phyloP scores from a whole-genome alignment of 257 asterid species.

The Petunia secreta region DNA sequence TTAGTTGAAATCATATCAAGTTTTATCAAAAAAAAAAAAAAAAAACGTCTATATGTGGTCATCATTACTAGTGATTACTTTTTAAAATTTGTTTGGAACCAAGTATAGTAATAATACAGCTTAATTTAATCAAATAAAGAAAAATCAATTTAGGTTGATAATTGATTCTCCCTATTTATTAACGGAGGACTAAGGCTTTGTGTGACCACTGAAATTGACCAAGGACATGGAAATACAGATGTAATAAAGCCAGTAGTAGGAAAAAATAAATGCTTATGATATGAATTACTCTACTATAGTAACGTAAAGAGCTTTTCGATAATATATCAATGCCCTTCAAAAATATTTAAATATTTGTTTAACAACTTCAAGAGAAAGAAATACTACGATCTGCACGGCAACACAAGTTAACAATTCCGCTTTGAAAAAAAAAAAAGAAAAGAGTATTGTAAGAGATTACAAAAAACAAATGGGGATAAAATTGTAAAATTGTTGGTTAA shows the following conservation, averaged over 20 bases:
- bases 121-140: neutral
- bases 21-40: neutral
- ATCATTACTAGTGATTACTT: slow-evolving; percentile 16
- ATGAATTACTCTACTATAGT: neutral
- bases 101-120: neutral
- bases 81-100: neutral
- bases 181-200: slow-evolving; percentile 8
- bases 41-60: neutral
- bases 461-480: too few species aligned
- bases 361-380: too few species aligned
- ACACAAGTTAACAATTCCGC: too few species aligned
- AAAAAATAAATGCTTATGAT: neutral
- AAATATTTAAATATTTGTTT: too few species aligned
- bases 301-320: neutral
- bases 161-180: slow-evolving; percentile 16
- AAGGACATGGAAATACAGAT: too few species aligned
- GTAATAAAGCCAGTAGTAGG: neutral
- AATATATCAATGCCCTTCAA: neutral
- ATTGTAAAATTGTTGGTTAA: too few species aligned
- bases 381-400: too few species aligned
- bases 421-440: too few species aligned
- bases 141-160: slow-evolving; percentile 13
- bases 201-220: slow-evolving; percentile 18
- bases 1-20: neutral
- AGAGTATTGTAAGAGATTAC: too few species aligned